Percentiles rank a stretch among this genome's conserved stretches.
These are phyloP conservation scores for Lignosus rhinocerotis DNA, from an alignment of 1,284 basidiomycete genomes.

Conservation along the genomic window DNA sequence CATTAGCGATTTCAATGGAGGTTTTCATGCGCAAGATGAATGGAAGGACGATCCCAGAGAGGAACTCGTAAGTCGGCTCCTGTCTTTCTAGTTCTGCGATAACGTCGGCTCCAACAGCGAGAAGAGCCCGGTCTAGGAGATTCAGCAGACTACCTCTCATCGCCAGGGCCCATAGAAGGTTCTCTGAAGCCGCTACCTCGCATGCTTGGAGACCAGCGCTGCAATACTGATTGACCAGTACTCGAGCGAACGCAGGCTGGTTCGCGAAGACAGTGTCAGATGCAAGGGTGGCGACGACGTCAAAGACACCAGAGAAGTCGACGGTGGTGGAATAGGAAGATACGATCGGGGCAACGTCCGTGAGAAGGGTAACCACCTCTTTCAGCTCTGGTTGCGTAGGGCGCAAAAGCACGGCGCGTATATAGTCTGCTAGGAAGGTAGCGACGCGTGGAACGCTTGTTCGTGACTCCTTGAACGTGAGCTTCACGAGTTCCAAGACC, in stretches of 20 bases:
- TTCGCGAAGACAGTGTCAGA: conserved; percentile 49
- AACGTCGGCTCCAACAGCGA: conserved; percentile 56
- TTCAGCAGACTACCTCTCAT: conserved; percentile 52
- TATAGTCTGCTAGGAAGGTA: conserved; percentile 52
- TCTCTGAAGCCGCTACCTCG: conserved; percentile 54
- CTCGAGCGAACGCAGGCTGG: conserved; percentile 49
- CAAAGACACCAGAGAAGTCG: conserved; percentile 66
- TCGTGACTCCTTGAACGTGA: conserved; percentile 57
- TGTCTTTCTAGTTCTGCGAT: conserved; percentile 59
- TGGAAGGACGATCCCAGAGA: conserved; percentile 63
- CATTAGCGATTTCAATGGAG: conserved; percentile 44
- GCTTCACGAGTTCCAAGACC: conserved; percentile 59
- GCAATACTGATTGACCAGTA: conserved; percentile 64
- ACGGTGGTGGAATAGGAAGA: conserved; percentile 50
- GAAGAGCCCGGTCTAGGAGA: conserved; percentile 53
- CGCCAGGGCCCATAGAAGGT: conserved; percentile 49
- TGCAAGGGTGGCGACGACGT: conserved; percentile 52
- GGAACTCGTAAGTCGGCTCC: conserved; percentile 55
- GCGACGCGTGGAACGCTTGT: conserved; percentile 43
- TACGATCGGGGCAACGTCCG: conserved; percentile 60
- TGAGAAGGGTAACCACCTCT: conserved; percentile 54
- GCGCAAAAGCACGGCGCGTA: conserved; percentile 47
- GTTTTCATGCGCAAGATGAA: conserved; percentile 58
- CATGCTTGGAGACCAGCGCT: conserved; percentile 57
- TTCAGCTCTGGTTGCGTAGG: conserved; percentile 47